These are phyloP conservation scores for Auricularia heimuer DNA, from an alignment of 768 basidiomycete genomes.

Conservation along the genomic window DNA sequence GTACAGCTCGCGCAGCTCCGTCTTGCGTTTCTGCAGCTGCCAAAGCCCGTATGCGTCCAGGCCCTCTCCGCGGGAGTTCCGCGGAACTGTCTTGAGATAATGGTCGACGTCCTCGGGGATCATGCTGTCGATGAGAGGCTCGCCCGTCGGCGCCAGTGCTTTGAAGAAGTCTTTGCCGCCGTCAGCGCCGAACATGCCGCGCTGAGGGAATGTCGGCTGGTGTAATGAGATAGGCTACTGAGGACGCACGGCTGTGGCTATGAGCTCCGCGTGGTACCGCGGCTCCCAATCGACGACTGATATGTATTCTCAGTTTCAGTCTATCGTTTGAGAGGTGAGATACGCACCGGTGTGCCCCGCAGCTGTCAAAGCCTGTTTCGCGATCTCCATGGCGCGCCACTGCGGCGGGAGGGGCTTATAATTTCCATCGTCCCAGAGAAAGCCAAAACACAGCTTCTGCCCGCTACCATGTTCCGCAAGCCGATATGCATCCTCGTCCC, in stretches of 20 bases:
- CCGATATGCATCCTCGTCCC: constrained; percentile 50
- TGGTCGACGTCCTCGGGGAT: constrained; percentile 17
- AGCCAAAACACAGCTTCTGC: constrained; percentile 42
- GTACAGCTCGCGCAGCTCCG: constrained; percentile 43
- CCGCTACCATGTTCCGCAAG: constrained; percentile 50
- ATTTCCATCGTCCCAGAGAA: constrained; percentile 61
- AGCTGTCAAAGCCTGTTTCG: constrained; percentile 43
- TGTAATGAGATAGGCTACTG: neutral
- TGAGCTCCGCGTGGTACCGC: constrained; percentile 40
- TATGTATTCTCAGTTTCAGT: neutral
- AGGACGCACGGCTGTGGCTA: constrained; percentile 29
- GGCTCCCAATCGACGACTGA: constrained; percentile 65
- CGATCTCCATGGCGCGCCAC: constrained; percentile 43
- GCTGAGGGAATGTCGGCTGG: constrained; percentile 15
- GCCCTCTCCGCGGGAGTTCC: constrained; percentile 12
- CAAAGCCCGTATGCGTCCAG: constrained; percentile 53
- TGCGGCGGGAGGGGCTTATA: constrained; percentile 57
- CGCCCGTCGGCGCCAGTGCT: constrained; percentile 32
- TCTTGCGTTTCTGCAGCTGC: constrained; percentile 49
- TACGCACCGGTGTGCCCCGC: constrained; percentile 57
- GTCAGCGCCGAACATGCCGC: constrained; percentile 36
- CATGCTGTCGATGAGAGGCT: constrained; percentile 48
- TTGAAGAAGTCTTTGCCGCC: constrained; percentile 36
- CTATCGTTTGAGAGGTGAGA: neutral
- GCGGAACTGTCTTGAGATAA: constrained; percentile 14